Evolutionary conservation across 257 asterid genomes (phyloP).

Genomic region (Petunia secreta): DNA sequence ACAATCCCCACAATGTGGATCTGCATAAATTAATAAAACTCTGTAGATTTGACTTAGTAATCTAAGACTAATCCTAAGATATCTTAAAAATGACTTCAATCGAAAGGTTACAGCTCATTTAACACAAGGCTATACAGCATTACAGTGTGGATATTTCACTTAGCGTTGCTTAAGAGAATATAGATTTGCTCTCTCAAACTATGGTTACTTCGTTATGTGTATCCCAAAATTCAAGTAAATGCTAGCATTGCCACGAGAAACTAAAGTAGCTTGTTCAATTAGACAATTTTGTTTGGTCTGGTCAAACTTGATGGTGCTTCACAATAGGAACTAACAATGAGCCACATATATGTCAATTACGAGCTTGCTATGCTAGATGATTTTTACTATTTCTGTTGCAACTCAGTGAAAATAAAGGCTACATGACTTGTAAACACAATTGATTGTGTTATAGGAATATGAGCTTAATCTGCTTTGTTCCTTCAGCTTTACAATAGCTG

Average conservation of each 20-base stretch:
- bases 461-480: not conserved
- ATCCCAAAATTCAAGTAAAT: not conserved
- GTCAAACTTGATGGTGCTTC: not conserved
- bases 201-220: not conserved
- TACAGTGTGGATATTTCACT: not conserved
- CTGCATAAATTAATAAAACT: too few relatives aligned
- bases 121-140: not conserved
- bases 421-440: not conserved
- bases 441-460: not conserved
- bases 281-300: not conserved
- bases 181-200: not conserved
- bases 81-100: not conserved
- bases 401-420: not conserved
- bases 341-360: not conserved
- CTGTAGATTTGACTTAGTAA: not conserved
- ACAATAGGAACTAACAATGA: not conserved
- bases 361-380: not conserved
- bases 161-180: not conserved
- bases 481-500: not conserved
- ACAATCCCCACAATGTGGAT: not conserved
- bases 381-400: not conserved
- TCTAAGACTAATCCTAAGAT: not conserved
- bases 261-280: not conserved
- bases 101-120: not conserved
- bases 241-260: not conserved